Evolutionary conservation across 2,329 filamentous ascomycete genomes (phyloP).

Genomic region (Trichoderma afroharzianum): DNA sequence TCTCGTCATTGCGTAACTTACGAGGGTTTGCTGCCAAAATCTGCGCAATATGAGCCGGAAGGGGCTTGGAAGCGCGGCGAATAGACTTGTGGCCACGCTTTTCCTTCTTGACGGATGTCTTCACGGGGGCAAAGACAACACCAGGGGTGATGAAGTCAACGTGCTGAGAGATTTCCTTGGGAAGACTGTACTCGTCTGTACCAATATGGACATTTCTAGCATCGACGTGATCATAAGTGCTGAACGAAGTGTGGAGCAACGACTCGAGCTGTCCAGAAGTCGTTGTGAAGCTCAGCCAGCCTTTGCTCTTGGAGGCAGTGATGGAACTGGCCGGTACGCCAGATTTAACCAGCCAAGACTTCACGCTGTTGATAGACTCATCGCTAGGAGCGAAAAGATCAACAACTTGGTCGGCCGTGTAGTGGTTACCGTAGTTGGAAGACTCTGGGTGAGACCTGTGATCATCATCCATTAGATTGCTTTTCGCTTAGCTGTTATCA

Average conservation of each 20-base stretch:
- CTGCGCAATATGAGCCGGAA: not conserved
- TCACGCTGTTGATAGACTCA: slow-evolving; percentile 48
- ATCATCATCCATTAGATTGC: not conserved
- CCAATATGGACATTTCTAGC: slow-evolving; percentile 36
- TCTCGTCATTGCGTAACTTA: not conserved
- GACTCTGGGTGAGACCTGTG: slow-evolving; percentile 39
- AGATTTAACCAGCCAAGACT: slow-evolving; percentile 49
- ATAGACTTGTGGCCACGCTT: not conserved
- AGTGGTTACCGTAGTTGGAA: slow-evolving; percentile 45
- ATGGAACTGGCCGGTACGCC: slow-evolving; percentile 49
- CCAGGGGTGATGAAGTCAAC: slow-evolving; percentile 43
- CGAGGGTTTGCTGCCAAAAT: not conserved
- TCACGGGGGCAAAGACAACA: slow-evolving; percentile 22
- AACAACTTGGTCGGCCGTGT: slow-evolving; percentile 40
- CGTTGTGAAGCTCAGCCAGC: slow-evolving; percentile 54
- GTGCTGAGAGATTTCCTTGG: slow-evolving; percentile 34
- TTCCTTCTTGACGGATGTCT: not conserved
- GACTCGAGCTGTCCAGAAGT: slow-evolving; percentile 51
- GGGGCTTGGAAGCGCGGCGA: not conserved
- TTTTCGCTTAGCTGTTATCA: no score
- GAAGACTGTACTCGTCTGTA: slow-evolving; percentile 41
- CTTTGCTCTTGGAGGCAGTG: slow-evolving; percentile 46
- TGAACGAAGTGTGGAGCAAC: slow-evolving; percentile 51
- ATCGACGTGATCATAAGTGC: slow-evolving; percentile 43
- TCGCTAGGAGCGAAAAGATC: slow-evolving; percentile 41